Base-by-base conservation (phyloP, 2,329 filamentous ascomycete species). In the Fusarium succisae region DNA sequence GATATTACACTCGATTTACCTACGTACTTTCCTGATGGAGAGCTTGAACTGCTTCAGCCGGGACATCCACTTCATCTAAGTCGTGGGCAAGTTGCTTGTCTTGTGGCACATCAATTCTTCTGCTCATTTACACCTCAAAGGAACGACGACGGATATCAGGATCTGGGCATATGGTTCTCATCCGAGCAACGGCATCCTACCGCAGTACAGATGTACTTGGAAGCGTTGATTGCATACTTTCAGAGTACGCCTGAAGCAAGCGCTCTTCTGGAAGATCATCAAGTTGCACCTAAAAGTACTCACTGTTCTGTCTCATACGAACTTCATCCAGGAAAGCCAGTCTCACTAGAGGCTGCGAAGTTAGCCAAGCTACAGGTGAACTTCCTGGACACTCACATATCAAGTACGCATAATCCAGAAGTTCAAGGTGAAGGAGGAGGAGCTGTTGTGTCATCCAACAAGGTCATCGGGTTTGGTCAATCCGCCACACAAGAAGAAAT, bases 401-500 rank as follows among this genome's bases (percentile, higher is more conserved):
- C 79, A 1, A 63, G 72, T 17, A 69, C 75, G 3, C 74, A 78
- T 54, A 72, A 76, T 24, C 60, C 74, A 24, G 53, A 73, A 1
- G 39, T 68, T 8, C 79, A 81, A 70, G 76, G 79, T 4, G 59
- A 66, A 11, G 48, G 66, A 11, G 77, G 79, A 4, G 80, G 78
- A 7, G 78, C 77, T 11, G 80, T 82, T 0, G 70, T 83, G 12
- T 80, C 80, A 6, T 79, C 81, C 8, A 83, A 83, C 64, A 81
- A 79, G 41, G 69, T 79, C 35, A 75, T 82, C 26, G 81, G 81
- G 1, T 83, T 83, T 38, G 82, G 82, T 1, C 77, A 82, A 69
- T 82, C 81, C 8, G 81, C 80, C 9, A 83, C 81, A 1, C 81
- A 83, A 44, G 81, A 83, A 62, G 81, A 83, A 47, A 63, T 82